phyloP scores from a whole-genome alignment of 1,284 basidiomycete species.

The Cystobasidiaceae sp. region DNA sequence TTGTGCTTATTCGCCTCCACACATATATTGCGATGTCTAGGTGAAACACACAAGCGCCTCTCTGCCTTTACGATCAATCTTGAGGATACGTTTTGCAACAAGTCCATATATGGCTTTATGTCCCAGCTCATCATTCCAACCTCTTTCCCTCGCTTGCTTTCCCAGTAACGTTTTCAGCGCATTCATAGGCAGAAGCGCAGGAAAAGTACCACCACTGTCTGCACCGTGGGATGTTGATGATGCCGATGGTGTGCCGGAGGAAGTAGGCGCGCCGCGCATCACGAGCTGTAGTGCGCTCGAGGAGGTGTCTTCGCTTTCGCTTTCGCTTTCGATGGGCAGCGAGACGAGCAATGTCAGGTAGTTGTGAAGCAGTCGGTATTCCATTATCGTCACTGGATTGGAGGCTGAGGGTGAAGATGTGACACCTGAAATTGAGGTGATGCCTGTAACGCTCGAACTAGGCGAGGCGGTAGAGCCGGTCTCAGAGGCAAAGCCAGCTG shows the following conservation, averaged over 20 bases:
- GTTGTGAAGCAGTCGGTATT: neutral
- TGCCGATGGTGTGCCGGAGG: neutral
- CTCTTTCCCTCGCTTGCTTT: conserved; percentile 29
- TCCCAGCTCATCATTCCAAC: conserved; percentile 37
- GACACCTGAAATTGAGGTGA: neutral
- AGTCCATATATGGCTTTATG: conserved; percentile 40
- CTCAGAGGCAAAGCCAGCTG: neutral
- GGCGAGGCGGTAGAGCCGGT: neutral
- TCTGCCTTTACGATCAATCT: conserved; percentile 39
- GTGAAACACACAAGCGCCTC: conserved; percentile 33
- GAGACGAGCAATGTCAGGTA: conserved; percentile 7
- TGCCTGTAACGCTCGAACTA: neutral
- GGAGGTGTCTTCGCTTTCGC: too few species aligned
- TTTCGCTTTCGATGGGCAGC: neutral
- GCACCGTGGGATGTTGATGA: neutral
- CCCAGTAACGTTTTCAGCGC: conserved; percentile 34
- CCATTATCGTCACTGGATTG: conserved; percentile 10
- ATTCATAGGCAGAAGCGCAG: conserved; percentile 32
- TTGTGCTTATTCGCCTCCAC: too few species aligned
- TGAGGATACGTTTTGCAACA: conserved; percentile 35
- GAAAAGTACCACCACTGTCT: neutral
- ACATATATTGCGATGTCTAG: too few species aligned
- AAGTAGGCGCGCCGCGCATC: too few species aligned
- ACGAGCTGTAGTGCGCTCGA: too few species aligned
- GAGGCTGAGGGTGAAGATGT: neutral